These are phyloP conservation scores for Beauveria medogensis DNA, from an alignment of 2,329 filamentous ascomycete species.

Conservation along the genomic window DNA sequence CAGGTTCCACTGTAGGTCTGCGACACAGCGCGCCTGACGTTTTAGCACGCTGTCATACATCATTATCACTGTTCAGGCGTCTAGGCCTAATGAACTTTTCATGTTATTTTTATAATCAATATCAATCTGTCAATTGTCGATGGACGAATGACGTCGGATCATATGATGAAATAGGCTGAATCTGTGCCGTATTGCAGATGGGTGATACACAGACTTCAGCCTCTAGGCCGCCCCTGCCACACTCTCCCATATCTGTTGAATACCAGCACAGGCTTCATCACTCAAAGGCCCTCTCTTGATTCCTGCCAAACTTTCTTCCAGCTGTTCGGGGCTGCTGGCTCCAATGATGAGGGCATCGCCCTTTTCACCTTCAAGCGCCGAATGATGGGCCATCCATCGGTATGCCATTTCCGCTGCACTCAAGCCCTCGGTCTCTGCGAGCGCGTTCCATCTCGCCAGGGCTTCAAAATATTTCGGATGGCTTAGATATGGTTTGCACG, in stretches of 20 bases:
- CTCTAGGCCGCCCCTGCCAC: neutral
- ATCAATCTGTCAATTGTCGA: too few relatives aligned
- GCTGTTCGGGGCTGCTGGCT: conserved; percentile 4
- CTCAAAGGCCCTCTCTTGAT: conserved; percentile 12
- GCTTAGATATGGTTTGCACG: conserved; percentile 12
- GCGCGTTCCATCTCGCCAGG: conserved; percentile 10
- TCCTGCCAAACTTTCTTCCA: neutral
- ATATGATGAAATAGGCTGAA: too few relatives aligned
- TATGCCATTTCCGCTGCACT: conserved; percentile 10
- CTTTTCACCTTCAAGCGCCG: neutral
- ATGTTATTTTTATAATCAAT: too few relatives aligned
- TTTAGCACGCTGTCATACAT: too few relatives aligned
- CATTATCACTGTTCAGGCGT: too few relatives aligned
- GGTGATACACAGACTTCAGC: too few relatives aligned
- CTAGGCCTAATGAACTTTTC: too few relatives aligned
- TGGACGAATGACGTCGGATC: too few relatives aligned
- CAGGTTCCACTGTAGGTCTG: neutral
- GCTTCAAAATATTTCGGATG: conserved; percentile 9
- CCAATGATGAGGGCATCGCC: conserved; percentile 3
- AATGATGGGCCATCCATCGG: conserved; percentile 7
- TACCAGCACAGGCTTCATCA: conserved; percentile 6
- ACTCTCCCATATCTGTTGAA: conserved; percentile 11
- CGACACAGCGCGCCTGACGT: neutral
- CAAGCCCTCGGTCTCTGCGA: conserved; percentile 11
- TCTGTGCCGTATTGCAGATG: too few relatives aligned